These are phyloP conservation scores for Marasmius fiardii DNA, from an alignment of 1,284 basidiomycete species.

Conservation along the genomic window DNA sequence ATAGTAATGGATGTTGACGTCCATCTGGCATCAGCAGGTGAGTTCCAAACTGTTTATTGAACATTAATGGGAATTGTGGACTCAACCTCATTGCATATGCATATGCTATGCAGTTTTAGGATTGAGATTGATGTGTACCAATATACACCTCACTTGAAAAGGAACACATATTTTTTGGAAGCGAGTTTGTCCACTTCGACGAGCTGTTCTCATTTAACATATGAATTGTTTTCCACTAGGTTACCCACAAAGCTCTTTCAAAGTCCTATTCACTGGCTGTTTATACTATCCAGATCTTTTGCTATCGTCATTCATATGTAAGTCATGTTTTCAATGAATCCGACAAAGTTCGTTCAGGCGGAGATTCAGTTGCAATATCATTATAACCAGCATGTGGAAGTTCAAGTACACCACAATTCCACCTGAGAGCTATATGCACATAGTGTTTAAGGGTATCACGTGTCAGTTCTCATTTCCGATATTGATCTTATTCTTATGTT, in stretches of 20 bases:
- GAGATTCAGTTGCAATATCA: neutral
- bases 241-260: neutral
- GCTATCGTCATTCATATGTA: neutral
- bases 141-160: neutral
- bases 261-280: neutral
- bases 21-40: too few relatives aligned
- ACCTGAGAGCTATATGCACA: neutral
- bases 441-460: neutral
- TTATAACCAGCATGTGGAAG: neutral
- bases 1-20: too few relatives aligned
- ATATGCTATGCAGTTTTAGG: neutral
- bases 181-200: neutral
- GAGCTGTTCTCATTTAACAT: too few relatives aligned
- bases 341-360: neutral
- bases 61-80: too few relatives aligned
- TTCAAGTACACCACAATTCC: neutral
- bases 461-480: neutral
- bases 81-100: too few relatives aligned
- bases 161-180: neutral
- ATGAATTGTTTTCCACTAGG: neutral
- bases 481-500: neutral
- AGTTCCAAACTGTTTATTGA: too few relatives aligned
- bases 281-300: neutral
- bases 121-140: neutral
- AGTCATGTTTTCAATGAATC: too few relatives aligned